Conservation (phyloP, 345 rosid species). For the Euphorbia pulcherrima region DNA sequence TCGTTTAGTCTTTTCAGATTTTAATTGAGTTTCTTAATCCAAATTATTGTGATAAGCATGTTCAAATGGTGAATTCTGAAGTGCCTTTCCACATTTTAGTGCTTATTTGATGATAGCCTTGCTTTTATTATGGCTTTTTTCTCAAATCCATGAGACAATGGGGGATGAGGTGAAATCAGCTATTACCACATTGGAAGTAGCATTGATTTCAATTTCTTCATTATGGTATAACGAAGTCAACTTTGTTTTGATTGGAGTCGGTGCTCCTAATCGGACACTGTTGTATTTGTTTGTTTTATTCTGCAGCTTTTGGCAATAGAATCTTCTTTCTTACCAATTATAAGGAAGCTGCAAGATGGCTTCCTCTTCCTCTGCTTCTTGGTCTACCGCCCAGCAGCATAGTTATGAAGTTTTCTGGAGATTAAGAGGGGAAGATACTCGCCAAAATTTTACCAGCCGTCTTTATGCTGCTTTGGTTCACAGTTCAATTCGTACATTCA, state of each 20-base stretch:
- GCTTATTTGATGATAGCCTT: too few species aligned
- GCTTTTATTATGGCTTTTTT: too few species aligned
- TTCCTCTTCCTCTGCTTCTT: not conserved
- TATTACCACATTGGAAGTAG: too few species aligned
- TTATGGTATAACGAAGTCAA: not conserved
- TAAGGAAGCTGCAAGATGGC: not conserved
- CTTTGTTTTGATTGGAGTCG: not conserved
- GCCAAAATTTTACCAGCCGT: constrained; percentile 11
- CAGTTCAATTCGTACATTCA: not conserved
- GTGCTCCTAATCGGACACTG: not conserved
- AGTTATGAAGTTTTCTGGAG: constrained; percentile 21
- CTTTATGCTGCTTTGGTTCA: constrained; percentile 11
- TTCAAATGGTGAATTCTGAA: too few species aligned
- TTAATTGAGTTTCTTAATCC: too few species aligned
- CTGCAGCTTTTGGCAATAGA: not conserved
- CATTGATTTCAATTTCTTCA: not conserved
- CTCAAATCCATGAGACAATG: too few species aligned
- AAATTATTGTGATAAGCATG: too few species aligned
- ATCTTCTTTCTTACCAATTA: not conserved
- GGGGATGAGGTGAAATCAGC: too few species aligned
- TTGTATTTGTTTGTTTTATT: too few species aligned
- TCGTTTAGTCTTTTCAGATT: too few species aligned
- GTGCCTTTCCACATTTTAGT: too few species aligned
- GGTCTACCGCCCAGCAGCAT: not conserved
- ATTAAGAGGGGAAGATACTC: constrained; percentile 23